Base-by-base conservation (phyloP, 2,329 filamentous ascomycete species). In the Coleophoma eucalyptorum region DNA sequence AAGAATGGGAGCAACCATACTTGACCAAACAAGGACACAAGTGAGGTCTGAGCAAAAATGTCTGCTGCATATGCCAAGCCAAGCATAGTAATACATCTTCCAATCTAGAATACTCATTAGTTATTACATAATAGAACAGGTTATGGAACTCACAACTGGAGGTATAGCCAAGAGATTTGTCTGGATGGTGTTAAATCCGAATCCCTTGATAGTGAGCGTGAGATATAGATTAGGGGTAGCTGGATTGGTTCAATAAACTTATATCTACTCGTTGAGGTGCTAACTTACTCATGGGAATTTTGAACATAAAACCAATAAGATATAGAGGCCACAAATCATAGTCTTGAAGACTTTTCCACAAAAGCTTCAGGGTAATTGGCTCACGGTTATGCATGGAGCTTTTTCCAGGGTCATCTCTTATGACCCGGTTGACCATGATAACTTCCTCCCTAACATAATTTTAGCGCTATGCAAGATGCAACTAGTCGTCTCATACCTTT, bases 401-500 rank as follows among this genome's bases (percentile, higher is more conserved):
- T 45, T 75, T 75, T 4, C 67, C 67, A 5, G 76, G 76, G 49
- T 79, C 78, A 49, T 82, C 78, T 7, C 78, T 72, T 32, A 66
- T 54, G 34, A 84, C 71, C 32, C 76, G 76, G 58, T 85, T 86
- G 10, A 85, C 81, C 68, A 86, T 79, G 52, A 86, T 84, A 58
- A 81, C 81, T 61, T 84, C 79, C 49, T 84, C 81, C 3, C 41
- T 5, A 3, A 32, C 26, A 19, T 40, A 13, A 37, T n/a, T 31
- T 16, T 21, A 33, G 15, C 18, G 81, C 62, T 87, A 81, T 20
- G 67, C 74, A 53, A 84, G 80, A 13, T 65, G 76, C 62, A n/a
- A n/a, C n/a, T n/a, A n/a, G n/a, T n/a, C n/a, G n/a, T n/a, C n/a
- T n/a, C n/a, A n/a, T n/a, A n/a, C n/a, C n/a, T n/a, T n/a, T n/a